Base-by-base conservation (phyloP, 257 asterid genomes). In the Apocynum venetum region DNA sequence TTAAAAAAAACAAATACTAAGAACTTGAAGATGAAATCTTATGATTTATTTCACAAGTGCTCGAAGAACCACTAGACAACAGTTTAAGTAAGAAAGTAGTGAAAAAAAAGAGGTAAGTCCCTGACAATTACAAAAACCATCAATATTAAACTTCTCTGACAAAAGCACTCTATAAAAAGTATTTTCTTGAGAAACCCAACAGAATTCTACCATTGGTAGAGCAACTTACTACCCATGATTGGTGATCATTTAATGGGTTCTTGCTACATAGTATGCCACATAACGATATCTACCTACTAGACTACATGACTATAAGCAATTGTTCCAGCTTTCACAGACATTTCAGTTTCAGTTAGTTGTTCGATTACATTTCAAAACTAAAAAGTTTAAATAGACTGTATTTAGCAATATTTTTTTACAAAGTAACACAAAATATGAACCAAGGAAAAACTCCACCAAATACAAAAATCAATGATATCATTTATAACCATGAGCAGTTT, bases 11-110 rank as follows among this genome's bases (percentile, higher is more conserved):
- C 4, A 55, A 17, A 55, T 4, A 55, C 20, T 41, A 17, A 14
- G 72, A 41, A 15, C 47, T 63, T 67, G 47, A 67, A 67, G 49
- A 41, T 67, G 72, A 67, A 40, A 36, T 41, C 72, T 67, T 35
- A 40, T 40, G 72, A 67, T 17, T 8, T 31, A 61, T 19, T 61
- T 67, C 52, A 67, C 72, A 67, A 67, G n/a, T 17, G 12, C 25
- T 3, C 2, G 35, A 67, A 67, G 15, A 19, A 67, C 52, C 52
- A 17, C 6, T 63, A 4, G 20, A 63, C 41, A 63, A 35, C 11
- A 44, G 35, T 63, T 67, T 40, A 14, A 15, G n/a, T 38, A 12
- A 38, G 72, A 43, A 17, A 66, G 7, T 14, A 14, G 14, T 6
- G 7, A 20, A 43, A 68, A 11, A 43, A 67, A 14, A 8, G 43